Evolutionary conservation across 306 rosid species (phyloP), one percentile per base, ranked within the genome.

Genomic region (Lathyrus sativus): DNA sequence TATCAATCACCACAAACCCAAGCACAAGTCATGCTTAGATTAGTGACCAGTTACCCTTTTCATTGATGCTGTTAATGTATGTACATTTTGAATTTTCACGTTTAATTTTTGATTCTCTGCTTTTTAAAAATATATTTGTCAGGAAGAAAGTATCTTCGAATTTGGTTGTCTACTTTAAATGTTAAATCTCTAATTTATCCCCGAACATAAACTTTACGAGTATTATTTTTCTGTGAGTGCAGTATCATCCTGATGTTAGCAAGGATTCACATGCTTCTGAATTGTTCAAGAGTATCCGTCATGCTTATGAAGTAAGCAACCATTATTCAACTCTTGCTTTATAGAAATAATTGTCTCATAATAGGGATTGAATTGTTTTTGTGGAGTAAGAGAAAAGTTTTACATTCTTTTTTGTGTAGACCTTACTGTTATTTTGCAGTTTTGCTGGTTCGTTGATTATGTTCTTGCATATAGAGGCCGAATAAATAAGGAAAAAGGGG

Each of bases 211-310:
- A 39, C 7, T 44, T 50, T 70, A 67, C 19, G 7, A 54, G 41
- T 73, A 42, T 62, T 43, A 54, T 65, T 43, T 54, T 80, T 19
- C 10, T 43, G 12, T 54, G 74, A 26, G 46, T 85, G 85, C 91
- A 90, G 96, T 90, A 83, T 76, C 98, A 90, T 78, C 96, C 96
- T 18, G 96, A 92, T 81, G 98, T 92, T 53, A 85, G 90, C 90
- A 88, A 86, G 81, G 88, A 85, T 82, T 83, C 84, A n/a, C 86
- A 68, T 48, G 88, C 96, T 29, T 79, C 74, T 58, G 91, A 88
- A 55, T 65, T 80, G 60, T 92, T 92, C 91, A 90, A 85, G 87
- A 86, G 67, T 79, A 81, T 90, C 77, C 90, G 69, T 50, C 84
- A 50, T 67, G 93, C 98, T 17, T 88, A 92, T 76, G 91, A 92